These are phyloP conservation scores for Cantharellus anzutake DNA, from an alignment of 768 basidiomycete genomes.

Conservation along the genomic window DNA sequence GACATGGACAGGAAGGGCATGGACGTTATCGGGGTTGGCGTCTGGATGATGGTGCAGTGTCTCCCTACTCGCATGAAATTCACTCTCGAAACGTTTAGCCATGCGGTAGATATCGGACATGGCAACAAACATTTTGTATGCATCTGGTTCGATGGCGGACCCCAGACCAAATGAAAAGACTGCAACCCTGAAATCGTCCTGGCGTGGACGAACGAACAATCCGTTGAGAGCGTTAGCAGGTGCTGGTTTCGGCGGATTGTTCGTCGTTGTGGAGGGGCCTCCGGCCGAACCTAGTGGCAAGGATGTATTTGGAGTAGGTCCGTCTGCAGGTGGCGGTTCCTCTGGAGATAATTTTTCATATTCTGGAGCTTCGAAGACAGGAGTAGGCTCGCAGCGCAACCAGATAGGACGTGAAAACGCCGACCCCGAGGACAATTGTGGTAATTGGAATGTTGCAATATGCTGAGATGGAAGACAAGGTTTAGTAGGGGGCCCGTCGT, in stretches of 20 bases:
- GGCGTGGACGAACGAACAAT: background rate
- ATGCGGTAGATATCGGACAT: background rate
- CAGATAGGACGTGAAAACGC: background rate
- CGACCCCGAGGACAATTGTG: background rate
- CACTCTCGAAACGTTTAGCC: background rate
- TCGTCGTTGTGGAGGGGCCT: background rate
- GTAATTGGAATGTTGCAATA: background rate
- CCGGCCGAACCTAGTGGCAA: too few species aligned
- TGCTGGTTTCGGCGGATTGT: background rate
- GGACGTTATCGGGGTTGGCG: background rate
- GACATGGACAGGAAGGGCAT: background rate
- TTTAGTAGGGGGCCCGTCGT: background rate
- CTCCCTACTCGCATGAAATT: background rate
- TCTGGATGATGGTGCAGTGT: background rate
- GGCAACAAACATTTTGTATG: background rate
- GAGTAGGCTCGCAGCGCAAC: background rate
- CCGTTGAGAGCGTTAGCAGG: background rate
- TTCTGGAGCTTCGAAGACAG: background rate
- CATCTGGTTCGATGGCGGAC: background rate
- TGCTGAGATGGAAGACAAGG: background rate
- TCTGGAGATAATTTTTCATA: too few species aligned
- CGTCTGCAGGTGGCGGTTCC: too few species aligned
- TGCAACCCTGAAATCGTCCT: background rate
- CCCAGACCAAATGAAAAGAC: background rate
- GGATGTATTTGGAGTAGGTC: too few species aligned